Percentiles rank a stretch among this genome's conserved stretches.
Evolutionary conservation across 257 asterid species (phyloP).

Genomic region (Solanum sejunctum): DNA sequence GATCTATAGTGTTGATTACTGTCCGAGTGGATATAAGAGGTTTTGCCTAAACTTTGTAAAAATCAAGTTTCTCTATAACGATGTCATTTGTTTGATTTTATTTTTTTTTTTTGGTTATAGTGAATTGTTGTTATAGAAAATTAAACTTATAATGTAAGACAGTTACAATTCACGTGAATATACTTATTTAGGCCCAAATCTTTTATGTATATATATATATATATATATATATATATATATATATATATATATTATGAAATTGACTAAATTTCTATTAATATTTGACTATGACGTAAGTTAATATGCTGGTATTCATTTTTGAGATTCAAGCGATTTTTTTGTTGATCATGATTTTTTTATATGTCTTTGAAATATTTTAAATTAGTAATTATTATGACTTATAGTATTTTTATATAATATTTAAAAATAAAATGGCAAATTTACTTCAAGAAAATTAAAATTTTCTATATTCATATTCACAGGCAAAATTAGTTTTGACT

Average conservation of each 20-base stretch:
- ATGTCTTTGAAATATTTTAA: not conserved
- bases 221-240: no score
- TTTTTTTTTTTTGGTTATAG: not conserved
- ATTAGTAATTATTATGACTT: not conserved
- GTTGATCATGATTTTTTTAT: not conserved
- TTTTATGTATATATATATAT: not conserved
- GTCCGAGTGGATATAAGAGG: not conserved
- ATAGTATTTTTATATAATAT: not conserved
- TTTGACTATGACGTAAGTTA: no score
- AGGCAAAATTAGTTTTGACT: not conserved
- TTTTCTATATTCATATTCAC: no score
- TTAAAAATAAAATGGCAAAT: not conserved
- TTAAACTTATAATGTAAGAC: no score
- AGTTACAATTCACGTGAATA: not conserved
- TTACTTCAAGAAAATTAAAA: no score
- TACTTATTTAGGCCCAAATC: not conserved
- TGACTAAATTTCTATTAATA: not conserved
- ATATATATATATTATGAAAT: not conserved
- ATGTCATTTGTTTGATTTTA: not conserved
- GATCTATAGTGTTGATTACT: not conserved
- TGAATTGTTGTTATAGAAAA: not conserved
- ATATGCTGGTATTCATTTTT: not conserved
- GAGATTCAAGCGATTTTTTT: not conserved
- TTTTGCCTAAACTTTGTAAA: not conserved
- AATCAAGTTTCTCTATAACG: not conserved